phyloP scores from a whole-genome alignment of 306 rosid genomes.

The Senna tora region DNA sequence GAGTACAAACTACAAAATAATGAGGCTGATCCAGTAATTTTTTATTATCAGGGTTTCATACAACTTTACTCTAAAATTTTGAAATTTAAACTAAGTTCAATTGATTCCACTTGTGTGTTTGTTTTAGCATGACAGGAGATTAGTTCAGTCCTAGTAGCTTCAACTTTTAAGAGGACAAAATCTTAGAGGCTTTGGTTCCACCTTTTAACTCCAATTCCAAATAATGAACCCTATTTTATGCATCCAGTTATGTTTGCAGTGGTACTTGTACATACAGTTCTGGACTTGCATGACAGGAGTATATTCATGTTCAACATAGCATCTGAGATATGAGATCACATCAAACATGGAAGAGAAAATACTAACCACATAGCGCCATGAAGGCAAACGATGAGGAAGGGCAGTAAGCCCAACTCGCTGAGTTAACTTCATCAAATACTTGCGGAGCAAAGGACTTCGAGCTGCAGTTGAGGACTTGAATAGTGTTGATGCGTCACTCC shows the following conservation, averaged over 20 bases:
- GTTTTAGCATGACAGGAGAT: slow-evolving; percentile 19
- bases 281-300: slow-evolving; percentile 23
- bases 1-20: neutral
- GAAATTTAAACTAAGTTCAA: slow-evolving; percentile 13
- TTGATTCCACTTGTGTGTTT: slow-evolving; percentile 26
- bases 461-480: slow-evolving; percentile 77
- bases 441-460: slow-evolving; percentile 80
- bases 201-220: slow-evolving; percentile 29
- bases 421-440: slow-evolving; percentile 83
- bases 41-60: slow-evolving; percentile 19
- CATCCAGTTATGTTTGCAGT: slow-evolving; percentile 35
- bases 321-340: slow-evolving; percentile 28
- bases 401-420: slow-evolving; percentile 83
- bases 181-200: slow-evolving; percentile 25
- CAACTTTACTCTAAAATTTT: slow-evolving; percentile 24
- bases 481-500: slow-evolving; percentile 74
- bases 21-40: slow-evolving; percentile 2
- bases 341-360: slow-evolving; percentile 21
- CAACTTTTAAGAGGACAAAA: slow-evolving; percentile 19
- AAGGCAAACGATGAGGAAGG: slow-evolving; percentile 80
- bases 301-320: neutral
- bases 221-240: slow-evolving; percentile 19
- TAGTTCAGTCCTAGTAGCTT: slow-evolving; percentile 20
- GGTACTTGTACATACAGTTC: slow-evolving; percentile 15
- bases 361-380: slow-evolving; percentile 90